phyloP scores from a whole-genome alignment of 495 filamentous ascomycete species.

The Aspergillus diversus region DNA sequence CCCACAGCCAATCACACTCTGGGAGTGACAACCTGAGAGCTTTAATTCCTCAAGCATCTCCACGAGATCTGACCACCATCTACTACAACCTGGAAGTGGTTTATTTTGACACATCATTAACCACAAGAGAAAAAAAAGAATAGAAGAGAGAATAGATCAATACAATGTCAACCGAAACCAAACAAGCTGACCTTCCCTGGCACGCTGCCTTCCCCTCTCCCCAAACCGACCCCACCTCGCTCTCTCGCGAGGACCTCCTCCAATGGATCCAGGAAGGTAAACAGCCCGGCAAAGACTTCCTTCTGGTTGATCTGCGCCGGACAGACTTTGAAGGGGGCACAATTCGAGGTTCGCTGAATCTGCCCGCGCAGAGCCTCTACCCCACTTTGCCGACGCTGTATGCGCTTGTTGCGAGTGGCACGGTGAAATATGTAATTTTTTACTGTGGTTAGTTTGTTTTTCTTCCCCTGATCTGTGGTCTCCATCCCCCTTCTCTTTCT shows the following conservation, averaged over 20 bases:
- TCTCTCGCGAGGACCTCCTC: constrained; percentile 44
- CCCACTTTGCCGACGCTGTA: constrained; percentile 62
- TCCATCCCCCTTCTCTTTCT: background rate
- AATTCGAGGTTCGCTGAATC: constrained; percentile 68
- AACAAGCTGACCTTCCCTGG: constrained; percentile 37
- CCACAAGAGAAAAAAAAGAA: no score
- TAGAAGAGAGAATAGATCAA: background rate
- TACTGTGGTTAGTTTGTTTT: constrained; percentile 62
- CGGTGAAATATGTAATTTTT: constrained; percentile 60
- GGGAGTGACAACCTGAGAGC: no score
- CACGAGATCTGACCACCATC: no score
- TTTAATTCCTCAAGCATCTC: no score
- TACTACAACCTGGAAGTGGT: no score
- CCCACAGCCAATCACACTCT: no score
- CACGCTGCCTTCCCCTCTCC: constrained; percentile 50
- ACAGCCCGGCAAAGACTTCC: constrained; percentile 51
- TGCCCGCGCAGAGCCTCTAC: constrained; percentile 70
- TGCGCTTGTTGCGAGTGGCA: constrained; percentile 52
- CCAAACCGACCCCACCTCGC: constrained; percentile 27
- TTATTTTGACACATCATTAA: no score
- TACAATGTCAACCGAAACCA: background rate
- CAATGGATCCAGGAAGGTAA: constrained; percentile 43
- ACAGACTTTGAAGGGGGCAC: constrained; percentile 71
- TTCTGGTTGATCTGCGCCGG: constrained; percentile 66
- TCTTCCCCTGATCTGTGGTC: background rate